Percentiles rank a stretch among this genome's conserved stretches.
Conservation (phyloP, 441 rosid genomes). For the Cnidoscolus chayamansa region DNA sequence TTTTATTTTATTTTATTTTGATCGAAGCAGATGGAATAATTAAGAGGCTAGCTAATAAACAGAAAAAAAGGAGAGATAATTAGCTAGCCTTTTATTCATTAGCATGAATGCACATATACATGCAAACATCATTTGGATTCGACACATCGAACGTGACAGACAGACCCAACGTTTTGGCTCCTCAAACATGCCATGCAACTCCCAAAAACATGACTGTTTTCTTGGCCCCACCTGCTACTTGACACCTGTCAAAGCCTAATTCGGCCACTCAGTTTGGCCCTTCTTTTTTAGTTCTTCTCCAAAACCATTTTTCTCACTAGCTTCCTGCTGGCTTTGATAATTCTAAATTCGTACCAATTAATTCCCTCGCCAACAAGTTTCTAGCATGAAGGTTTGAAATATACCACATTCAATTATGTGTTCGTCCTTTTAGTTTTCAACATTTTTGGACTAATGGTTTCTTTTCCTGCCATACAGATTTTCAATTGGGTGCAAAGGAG, state of each 20-base stretch:
- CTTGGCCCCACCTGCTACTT: constrained; percentile 23
- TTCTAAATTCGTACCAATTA: constrained; percentile 15
- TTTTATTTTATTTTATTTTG: too few relatives aligned
- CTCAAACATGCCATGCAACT: constrained; percentile 46
- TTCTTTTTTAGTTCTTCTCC: constrained; percentile 16
- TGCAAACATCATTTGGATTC: constrained; percentile 32
- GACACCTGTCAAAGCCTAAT: constrained; percentile 34
- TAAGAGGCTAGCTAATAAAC: too few relatives aligned
- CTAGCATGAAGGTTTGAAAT: constrained; percentile 50
- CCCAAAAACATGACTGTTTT: constrained; percentile 18
- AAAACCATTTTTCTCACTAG: constrained; percentile 12
- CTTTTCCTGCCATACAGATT: constrained; percentile 39
- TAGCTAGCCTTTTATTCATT: background rate
- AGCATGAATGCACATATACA: background rate
- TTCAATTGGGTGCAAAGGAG: constrained; percentile 77
- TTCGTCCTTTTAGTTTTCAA: background rate
- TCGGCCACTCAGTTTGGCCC: constrained; percentile 22
- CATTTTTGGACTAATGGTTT: constrained; percentile 7
- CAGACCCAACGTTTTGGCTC: constrained; percentile 42
- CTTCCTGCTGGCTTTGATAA: constrained; percentile 11
- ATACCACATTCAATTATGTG: background rate
- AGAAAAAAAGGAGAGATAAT: background rate
- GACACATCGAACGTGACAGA: constrained; percentile 49
- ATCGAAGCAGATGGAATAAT: too few relatives aligned
- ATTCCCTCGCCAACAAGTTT: constrained; percentile 23